Evolutionary conservation across 805 yeast species (phyloP).

Genomic region (Blastobotrys chiropterorum): DNA sequence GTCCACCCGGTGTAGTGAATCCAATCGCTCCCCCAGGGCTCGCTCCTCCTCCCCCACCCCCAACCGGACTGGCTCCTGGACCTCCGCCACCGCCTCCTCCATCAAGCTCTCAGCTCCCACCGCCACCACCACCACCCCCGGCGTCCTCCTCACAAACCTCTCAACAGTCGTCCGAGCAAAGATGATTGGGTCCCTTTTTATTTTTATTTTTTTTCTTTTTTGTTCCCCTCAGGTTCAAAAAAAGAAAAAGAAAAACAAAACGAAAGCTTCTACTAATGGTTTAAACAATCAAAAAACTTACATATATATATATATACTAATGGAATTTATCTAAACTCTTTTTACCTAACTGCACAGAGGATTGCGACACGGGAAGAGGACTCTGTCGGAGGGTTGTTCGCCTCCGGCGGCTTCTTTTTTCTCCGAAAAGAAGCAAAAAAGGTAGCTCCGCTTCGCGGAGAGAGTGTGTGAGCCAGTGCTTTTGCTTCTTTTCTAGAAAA

Average conservation of each 20-base stretch:
- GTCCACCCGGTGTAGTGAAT: background rate
- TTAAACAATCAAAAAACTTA: background rate
- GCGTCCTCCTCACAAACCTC: background rate
- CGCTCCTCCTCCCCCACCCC: slow-evolving; percentile 3
- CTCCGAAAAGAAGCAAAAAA: too few species aligned
- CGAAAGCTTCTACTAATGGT: background rate
- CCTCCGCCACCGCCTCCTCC: slow-evolving; percentile 1
- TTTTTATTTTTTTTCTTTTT: too few species aligned
- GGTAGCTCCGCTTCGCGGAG: too few species aligned
- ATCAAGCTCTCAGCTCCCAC: background rate
- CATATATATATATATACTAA: background rate
- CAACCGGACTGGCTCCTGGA: background rate
- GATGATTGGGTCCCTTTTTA: background rate
- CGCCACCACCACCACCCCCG: background rate
- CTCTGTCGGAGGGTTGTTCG: too few species aligned
- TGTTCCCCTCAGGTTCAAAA: background rate
- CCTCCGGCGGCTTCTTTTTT: background rate
- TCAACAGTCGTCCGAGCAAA: background rate
- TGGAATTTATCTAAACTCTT: background rate
- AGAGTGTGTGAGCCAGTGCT: too few species aligned
- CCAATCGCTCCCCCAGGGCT: slow-evolving; percentile 8
- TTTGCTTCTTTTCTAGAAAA: too few species aligned
- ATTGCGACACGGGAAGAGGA: too few species aligned
- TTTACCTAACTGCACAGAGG: too few species aligned
- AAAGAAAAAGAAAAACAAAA: too few species aligned